Evolutionary conservation across 2,329 filamentous ascomycete genomes (phyloP), one percentile per base, ranked within the genome.

Genomic region (Botrytis hyacinthi): DNA sequence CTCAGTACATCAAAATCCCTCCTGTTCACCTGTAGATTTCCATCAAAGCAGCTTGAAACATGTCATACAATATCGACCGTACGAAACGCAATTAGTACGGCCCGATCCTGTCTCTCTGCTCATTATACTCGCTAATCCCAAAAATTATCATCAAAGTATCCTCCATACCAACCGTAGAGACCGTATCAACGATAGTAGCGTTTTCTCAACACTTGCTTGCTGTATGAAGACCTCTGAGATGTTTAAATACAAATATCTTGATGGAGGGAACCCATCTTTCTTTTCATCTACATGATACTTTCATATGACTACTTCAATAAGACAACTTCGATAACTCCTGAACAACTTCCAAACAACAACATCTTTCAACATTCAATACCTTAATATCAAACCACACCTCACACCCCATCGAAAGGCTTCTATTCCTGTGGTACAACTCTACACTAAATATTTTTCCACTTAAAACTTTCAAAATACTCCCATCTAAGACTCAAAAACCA

Each of bases 211-310:
- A 51, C 48, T 51, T n/a, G 26, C 2, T n/a, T 51, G 10, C 35
- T n/a, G 35, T n/a, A 40, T 61, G 57, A 26, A 35, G 20, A 1
- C 3, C 10, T 62, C 12, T 18, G 14, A 18, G 6, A 16, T 62
- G 12, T n/a, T 62, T n/a, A 62, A 40, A 22, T 40, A 61, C 2
- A 1, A 3, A 4, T 22, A 9, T n/a, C 0, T 62, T n/a, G 22
- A 26, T 2, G 3, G 22, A n/a, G 26, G 16, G 14, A 2, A 0
- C 0, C 0, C 7, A 5, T 40, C 14, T 18, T 37, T 40, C 0
- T 61, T 40, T 40, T 8, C 1, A n/a, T 62, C 35, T 62, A 8
- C 14, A n/a, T 62, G 12, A n/a, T 40, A 62, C 3, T 40, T n/a
- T 26, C 6, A n/a, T 61, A 16, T 14, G 35, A 40, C 6, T 37